phyloP scores from a whole-genome alignment of 495 filamentous ascomycete genomes.

The Articulospora tetracladia region DNA sequence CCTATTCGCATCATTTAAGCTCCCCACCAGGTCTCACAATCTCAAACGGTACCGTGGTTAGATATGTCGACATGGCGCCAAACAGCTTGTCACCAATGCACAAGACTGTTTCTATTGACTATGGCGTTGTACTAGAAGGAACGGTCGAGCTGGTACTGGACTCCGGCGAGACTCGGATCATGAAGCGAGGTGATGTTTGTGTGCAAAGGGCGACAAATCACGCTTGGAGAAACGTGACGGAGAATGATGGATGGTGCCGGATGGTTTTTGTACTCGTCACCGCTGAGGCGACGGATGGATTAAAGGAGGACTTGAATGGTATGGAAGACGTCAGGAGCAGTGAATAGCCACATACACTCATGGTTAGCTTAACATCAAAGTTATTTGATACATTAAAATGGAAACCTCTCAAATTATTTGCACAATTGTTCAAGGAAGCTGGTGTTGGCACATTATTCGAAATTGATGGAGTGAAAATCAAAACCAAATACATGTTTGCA shows the following conservation, averaged over 20 bases:
- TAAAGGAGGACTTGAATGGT: constrained; percentile 6
- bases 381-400: no score
- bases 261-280: constrained; percentile 55
- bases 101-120: constrained; percentile 69
- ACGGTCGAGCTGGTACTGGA: constrained; percentile 61
- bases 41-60: constrained; percentile 6
- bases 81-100: constrained; percentile 46
- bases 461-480: no score
- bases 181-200: constrained; percentile 51
- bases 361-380: no score
- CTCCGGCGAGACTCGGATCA: constrained; percentile 45
- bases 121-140: constrained; percentile 73
- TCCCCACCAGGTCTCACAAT: constrained; percentile 15
- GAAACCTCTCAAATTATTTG: no score
- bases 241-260: constrained; percentile 45
- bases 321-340: constrained; percentile 8
- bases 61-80: constrained; percentile 11
- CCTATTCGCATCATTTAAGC: constrained; percentile 7
- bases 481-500: no score
- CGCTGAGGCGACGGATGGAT: not conserved
- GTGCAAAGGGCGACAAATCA: constrained; percentile 37
- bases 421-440: no score
- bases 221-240: constrained; percentile 52
- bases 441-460: no score
- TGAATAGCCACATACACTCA: not conserved